Base-by-base conservation (phyloP, 768 basidiomycete species). In the Suillus alpinus region DNA sequence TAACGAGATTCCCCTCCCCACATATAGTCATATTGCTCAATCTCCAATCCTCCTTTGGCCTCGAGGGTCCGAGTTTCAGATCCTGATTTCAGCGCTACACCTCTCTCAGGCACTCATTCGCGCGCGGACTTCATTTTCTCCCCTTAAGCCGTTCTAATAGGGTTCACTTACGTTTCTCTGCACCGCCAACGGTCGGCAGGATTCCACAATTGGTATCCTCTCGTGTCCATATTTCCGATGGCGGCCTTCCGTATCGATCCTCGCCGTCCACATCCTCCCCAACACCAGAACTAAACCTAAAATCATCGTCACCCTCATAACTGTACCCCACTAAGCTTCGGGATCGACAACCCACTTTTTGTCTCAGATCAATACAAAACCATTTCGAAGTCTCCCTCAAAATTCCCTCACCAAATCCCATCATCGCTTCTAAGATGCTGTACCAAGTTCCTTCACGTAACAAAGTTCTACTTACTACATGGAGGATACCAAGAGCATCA, bases 31-130 rank as follows among this genome's bases (percentile, higher is more conserved):
- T 73, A 71, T 73, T 60, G 62, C 32, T 7, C 39, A 37, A 39
- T 50, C 9, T 18, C 43, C 6, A 32, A 31, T 52, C 55, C 49
- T 59, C 61, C 62, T 43, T 58, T 44, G 34, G 31, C 62, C 62
- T 71, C 69, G 69, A 71, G 65, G 51, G 51, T 59, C 2, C 71
- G 62, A 64, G 70, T 71, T 73, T 71, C 70, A 71, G 71, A 66
- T 69, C 40, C 70, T 51, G 6, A 62, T 65, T 61, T 59, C 36
- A 32, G 56, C 62, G 31, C 62, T 69, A 72, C 61, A 64, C 65
- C 58, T 61, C 52, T 44, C 3, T 57, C 70, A 72, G 71, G 71
- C 67, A 72, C 49, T 5, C 26, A 37, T 60, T 52, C 39, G 20
- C 60, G 52, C 70, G 70, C 72, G 70, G 70, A 62, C 14, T 52